phyloP scores from a whole-genome alignment of 306 rosid genomes.

The Quillaja saponaria region DNA sequence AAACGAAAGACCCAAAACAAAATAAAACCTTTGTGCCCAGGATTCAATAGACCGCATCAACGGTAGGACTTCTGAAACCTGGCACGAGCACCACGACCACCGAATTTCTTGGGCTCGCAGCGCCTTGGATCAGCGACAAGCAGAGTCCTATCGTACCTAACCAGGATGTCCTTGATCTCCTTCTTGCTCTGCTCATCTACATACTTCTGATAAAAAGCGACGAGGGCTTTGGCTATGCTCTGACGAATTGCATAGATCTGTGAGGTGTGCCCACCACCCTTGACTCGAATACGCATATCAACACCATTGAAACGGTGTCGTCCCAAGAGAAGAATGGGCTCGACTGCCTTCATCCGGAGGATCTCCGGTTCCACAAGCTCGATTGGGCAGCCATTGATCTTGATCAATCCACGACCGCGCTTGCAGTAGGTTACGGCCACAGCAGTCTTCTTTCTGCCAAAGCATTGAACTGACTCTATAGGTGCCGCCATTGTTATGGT shows the following conservation, averaged over 20 bases:
- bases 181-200: conserved; percentile 92
- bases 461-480: conserved; percentile 70
- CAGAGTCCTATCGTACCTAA: conserved; percentile 66
- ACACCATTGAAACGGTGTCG: conserved; percentile 67
- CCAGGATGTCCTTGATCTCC: conserved; percentile 83
- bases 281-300: conserved; percentile 80
- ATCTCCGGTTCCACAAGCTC: conserved; percentile 79
- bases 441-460: conserved; percentile 87
- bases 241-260: conserved; percentile 87
- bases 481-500: conserved; percentile 33
- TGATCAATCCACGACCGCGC: conserved; percentile 76
- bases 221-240: conserved; percentile 81
- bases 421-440: conserved; percentile 91
- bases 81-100: conserved; percentile 89
- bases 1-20: not conserved
- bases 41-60: conserved; percentile 24
- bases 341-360: conserved; percentile 79
- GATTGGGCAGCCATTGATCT: conserved; percentile 84
- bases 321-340: conserved; percentile 75
- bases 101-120: conserved; percentile 93
- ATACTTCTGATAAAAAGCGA: conserved; percentile 79
- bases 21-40: not conserved
- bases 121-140: conserved; percentile 86
- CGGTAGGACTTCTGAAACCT: conserved; percentile 95
- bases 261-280: conserved; percentile 81